phyloP scores from a whole-genome alignment of 1,284 basidiomycete genomes.

The Spongiforma sp. region DNA sequence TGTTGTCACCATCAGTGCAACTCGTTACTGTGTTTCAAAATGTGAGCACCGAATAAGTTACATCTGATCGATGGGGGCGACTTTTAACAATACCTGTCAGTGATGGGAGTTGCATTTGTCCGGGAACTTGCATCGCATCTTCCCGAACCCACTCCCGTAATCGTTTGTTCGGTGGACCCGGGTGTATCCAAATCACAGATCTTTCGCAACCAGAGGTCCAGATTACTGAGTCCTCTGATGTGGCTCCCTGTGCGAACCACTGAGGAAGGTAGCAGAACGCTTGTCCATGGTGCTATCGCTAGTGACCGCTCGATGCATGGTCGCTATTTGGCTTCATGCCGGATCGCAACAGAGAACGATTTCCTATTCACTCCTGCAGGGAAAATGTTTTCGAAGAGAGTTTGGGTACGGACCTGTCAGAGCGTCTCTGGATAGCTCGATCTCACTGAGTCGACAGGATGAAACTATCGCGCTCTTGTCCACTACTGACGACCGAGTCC shows the following conservation, averaged over 20 bases:
- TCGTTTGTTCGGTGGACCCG: conserved; percentile 36
- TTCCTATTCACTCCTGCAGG: conserved; percentile 27
- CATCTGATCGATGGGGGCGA: background rate
- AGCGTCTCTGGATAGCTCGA: background rate
- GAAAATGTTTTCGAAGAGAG: conserved; percentile 18
- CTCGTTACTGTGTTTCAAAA: conserved; percentile 41
- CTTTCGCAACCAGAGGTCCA: conserved; percentile 14
- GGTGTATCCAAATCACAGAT: conserved; percentile 36
- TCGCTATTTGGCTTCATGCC: conserved; percentile 25
- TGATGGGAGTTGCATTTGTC: conserved; percentile 35
- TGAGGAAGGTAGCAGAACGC: conserved; percentile 30
- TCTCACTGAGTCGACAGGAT: conserved; percentile 23
- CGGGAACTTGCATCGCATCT: conserved; percentile 36
- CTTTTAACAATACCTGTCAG: conserved; percentile 16
- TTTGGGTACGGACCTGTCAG: conserved; percentile 25
- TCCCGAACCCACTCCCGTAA: conserved; percentile 23
- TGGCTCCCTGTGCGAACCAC: conserved; percentile 17
- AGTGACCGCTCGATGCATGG: conserved; percentile 29
- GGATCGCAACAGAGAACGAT: conserved; percentile 24
- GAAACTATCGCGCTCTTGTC: conserved; percentile 39
- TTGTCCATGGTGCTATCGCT: conserved; percentile 30
- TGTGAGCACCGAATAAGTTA: conserved; percentile 24
- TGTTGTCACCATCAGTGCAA: background rate
- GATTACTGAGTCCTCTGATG: background rate
- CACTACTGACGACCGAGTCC: conserved; percentile 26